These are phyloP conservation scores for Triticum dicoccoides DNA, from an alignment of 176 grass and related monocot species.

Conservation along the genomic window DNA sequence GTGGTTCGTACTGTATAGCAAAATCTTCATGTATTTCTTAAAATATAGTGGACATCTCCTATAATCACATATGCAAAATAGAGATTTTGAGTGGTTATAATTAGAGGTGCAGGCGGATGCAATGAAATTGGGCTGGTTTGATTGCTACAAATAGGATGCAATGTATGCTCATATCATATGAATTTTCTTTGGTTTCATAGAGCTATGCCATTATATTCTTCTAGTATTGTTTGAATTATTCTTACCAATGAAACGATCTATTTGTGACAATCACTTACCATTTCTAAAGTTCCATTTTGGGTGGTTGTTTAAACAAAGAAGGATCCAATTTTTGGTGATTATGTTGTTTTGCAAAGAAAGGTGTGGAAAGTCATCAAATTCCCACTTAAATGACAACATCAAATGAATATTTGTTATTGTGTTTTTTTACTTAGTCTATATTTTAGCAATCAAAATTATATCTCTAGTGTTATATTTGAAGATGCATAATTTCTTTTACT, in stretches of 20 bases:
- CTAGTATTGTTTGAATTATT: background rate
- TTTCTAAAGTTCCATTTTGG: background rate
- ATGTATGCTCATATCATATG: background rate
- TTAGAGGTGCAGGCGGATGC: too few species aligned
- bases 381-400: background rate
- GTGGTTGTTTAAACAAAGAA: background rate
- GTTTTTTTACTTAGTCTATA: background rate
- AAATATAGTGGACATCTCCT: too few species aligned
- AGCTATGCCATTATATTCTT: background rate
- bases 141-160: background rate
- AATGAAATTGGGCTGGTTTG: background rate
- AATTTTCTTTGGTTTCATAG: background rate
- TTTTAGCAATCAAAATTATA: too few species aligned
- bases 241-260: background rate
- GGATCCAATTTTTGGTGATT: background rate
- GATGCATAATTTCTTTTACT: too few species aligned
- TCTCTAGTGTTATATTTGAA: too few species aligned
- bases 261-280: background rate
- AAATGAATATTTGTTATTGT: background rate
- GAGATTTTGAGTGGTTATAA: too few species aligned
- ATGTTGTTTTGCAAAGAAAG: background rate
- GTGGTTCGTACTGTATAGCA: too few species aligned
- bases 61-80: too few species aligned
- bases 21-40: too few species aligned
- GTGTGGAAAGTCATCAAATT: too few species aligned